Conservation (phyloP, 768 basidiomycete species). For the Amanita exitialis region DNA sequence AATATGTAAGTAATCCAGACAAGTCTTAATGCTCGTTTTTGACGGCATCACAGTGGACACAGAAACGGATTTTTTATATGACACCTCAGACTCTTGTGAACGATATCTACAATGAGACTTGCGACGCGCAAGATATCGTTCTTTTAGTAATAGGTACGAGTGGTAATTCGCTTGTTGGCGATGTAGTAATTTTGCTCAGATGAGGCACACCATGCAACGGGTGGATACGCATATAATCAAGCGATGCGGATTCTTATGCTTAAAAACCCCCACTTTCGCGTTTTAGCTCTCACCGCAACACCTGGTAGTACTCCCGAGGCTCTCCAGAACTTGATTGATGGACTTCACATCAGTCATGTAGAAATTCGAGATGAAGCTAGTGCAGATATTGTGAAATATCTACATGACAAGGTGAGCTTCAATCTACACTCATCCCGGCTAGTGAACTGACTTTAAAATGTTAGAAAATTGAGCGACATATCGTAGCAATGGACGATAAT, state of each 20-base stretch:
- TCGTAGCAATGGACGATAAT: slow-evolving; percentile 63
- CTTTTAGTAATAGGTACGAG: slow-evolving; percentile 77
- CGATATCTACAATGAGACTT: slow-evolving; percentile 63
- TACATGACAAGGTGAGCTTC: slow-evolving; percentile 85
- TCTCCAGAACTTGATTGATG: slow-evolving; percentile 88
- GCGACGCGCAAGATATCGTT: slow-evolving; percentile 74
- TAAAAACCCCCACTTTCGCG: slow-evolving; percentile 87
- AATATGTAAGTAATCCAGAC: slow-evolving; percentile 37
- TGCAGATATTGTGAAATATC: slow-evolving; percentile 75
- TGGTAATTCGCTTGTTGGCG: slow-evolving; percentile 9
- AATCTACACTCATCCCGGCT: neutral
- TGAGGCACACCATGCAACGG: slow-evolving; percentile 91
- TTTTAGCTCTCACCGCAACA: slow-evolving; percentile 92
- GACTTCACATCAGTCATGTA: slow-evolving; percentile 88
- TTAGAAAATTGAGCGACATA: slow-evolving; percentile 68
- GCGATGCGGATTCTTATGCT: slow-evolving; percentile 86
- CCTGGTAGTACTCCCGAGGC: slow-evolving; percentile 80
- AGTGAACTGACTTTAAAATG: slow-evolving; percentile 3
- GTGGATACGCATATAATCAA: slow-evolving; percentile 83
- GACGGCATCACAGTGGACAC: slow-evolving; percentile 46
- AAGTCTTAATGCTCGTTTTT: neutral
- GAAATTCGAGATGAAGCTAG: slow-evolving; percentile 91
- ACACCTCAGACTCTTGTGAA: slow-evolving; percentile 93
- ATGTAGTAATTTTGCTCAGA: slow-evolving; percentile 33
- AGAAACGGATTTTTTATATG: slow-evolving; percentile 88